These are phyloP conservation scores for Panaeolus papilionaceus DNA, from an alignment of 768 basidiomycete species.

Conservation along the genomic window DNA sequence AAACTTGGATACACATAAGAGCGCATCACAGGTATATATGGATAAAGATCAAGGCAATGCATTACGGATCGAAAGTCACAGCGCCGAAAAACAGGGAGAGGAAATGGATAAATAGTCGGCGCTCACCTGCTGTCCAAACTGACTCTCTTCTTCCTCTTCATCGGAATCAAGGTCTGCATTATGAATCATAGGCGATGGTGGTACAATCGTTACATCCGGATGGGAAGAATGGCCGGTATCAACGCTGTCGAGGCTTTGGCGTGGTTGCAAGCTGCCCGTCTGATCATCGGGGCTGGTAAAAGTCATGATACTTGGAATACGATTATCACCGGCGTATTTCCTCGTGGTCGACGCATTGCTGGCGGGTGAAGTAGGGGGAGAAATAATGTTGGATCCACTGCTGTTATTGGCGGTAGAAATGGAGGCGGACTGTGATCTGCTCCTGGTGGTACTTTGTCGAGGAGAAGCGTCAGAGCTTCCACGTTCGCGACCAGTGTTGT, in stretches of 20 bases:
- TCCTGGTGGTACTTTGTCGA: conserved; percentile 22
- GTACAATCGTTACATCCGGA: conserved; percentile 51
- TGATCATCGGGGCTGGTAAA: conserved; percentile 23
- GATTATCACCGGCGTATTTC: conserved; percentile 19
- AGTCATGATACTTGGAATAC: conserved; percentile 27
- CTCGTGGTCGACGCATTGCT: conserved; percentile 20
- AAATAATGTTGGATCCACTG: conserved; percentile 19
- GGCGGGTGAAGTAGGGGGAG: conserved; percentile 17
- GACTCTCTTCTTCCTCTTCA: conserved; percentile 22
- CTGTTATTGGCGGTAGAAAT: conserved; percentile 19
- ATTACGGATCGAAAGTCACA: too few relatives aligned
- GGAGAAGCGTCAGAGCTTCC: conserved; percentile 28
- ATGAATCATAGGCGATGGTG: conserved; percentile 47
- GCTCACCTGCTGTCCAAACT: neutral
- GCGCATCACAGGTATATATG: too few relatives aligned
- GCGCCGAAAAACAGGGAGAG: neutral
- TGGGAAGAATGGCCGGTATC: conserved; percentile 39
- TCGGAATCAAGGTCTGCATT: conserved; percentile 33
- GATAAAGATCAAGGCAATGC: too few relatives aligned
- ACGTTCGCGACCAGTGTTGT: conserved; percentile 25
- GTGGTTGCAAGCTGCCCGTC: conserved; percentile 20
- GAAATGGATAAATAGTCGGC: neutral
- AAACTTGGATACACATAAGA: too few relatives aligned
- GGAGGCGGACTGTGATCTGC: conserved; percentile 23
- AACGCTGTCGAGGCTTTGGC: conserved; percentile 33